phyloP scores from a whole-genome alignment of 2,329 filamentous ascomycete species.

The Diaporthe destruens region DNA sequence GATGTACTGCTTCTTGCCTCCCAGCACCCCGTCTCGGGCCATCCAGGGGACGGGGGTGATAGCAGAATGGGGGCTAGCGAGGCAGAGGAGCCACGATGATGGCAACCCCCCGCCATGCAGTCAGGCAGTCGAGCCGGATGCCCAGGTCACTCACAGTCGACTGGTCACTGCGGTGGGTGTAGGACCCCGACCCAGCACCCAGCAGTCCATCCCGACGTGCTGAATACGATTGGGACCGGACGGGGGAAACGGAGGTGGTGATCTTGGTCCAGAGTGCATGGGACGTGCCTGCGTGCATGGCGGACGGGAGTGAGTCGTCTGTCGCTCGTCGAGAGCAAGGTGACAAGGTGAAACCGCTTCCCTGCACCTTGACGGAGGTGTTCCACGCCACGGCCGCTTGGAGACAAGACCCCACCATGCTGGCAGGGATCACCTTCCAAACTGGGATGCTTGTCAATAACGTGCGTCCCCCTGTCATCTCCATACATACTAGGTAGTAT shows the following conservation, averaged over 20 bases:
- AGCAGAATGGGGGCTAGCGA: conserved; percentile 35
- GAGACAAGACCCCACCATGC: conserved; percentile 22
- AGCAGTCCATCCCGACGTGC: neutral
- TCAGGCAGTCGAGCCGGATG: neutral
- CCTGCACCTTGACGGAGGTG: conserved; percentile 32
- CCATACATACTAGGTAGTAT: no score
- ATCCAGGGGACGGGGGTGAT: conserved; percentile 31
- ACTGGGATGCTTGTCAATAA: conserved; percentile 26
- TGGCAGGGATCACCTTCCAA: conserved; percentile 24
- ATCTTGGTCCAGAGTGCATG: neutral
- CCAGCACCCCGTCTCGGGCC: conserved; percentile 6
- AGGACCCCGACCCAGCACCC: neutral
- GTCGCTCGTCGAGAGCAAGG: conserved; percentile 16
- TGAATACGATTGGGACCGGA: conserved; percentile 11
- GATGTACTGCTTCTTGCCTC: conserved; percentile 10
- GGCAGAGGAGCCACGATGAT: conserved; percentile 34
- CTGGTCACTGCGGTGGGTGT: neutral
- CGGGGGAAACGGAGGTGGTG: neutral
- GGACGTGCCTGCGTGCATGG: neutral
- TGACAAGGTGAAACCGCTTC: conserved; percentile 33
- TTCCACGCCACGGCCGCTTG: conserved; percentile 30
- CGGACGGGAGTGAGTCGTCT: conserved; percentile 3
- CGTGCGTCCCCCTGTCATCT: conserved; percentile 23
- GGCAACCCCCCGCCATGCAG: conserved; percentile 21
- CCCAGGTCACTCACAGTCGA: neutral